Conservation (phyloP, 352 stramenopile genomes). For the Phytophthora brassicae region DNA sequence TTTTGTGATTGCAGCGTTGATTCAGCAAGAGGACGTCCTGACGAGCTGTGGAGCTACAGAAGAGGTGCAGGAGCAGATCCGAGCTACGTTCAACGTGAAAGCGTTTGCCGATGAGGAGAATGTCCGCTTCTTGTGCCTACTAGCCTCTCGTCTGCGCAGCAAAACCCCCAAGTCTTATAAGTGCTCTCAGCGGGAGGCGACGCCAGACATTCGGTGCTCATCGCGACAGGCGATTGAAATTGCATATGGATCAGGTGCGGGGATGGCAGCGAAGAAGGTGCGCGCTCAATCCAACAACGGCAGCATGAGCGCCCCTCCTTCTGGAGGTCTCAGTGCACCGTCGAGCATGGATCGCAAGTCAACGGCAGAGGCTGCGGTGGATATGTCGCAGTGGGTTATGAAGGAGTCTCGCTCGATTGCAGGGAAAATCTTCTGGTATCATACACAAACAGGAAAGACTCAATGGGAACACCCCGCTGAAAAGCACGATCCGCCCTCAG, state of each 20-base stretch:
- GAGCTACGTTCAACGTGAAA: slow-evolving; percentile 33
- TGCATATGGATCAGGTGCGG: slow-evolving; percentile 44
- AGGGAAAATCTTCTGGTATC: slow-evolving; percentile 81
- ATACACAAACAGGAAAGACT: slow-evolving; percentile 68
- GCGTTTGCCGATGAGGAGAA: slow-evolving; percentile 42
- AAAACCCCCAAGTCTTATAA: slow-evolving; percentile 72
- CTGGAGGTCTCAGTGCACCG: slow-evolving; percentile 16
- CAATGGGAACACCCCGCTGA: slow-evolving; percentile 82
- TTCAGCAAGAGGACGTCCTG: slow-evolving; percentile 47
- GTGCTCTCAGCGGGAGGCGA: slow-evolving; percentile 48
- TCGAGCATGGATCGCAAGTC: slow-evolving; percentile 34
- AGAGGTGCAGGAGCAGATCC: slow-evolving; percentile 46
- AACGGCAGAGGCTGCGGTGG: slow-evolving; percentile 42
- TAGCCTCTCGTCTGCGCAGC: slow-evolving; percentile 55
- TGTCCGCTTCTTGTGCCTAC: slow-evolving; percentile 62
- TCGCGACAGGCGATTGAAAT: slow-evolving; percentile 62
- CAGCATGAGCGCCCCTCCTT: slow-evolving; percentile 20
- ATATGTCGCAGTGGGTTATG: slow-evolving; percentile 83
- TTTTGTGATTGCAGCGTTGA: slow-evolving; percentile 59
- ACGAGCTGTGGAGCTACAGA: slow-evolving; percentile 31
- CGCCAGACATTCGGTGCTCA: slow-evolving; percentile 39
- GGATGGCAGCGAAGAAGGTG: slow-evolving; percentile 23
- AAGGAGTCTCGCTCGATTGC: slow-evolving; percentile 73
- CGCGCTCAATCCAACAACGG: slow-evolving; percentile 22
- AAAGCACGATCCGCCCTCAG: slow-evolving; percentile 54